These are phyloP conservation scores for Fusarium sp. DNA, from an alignment of 2,329 filamentous ascomycete genomes.

Conservation along the genomic window DNA sequence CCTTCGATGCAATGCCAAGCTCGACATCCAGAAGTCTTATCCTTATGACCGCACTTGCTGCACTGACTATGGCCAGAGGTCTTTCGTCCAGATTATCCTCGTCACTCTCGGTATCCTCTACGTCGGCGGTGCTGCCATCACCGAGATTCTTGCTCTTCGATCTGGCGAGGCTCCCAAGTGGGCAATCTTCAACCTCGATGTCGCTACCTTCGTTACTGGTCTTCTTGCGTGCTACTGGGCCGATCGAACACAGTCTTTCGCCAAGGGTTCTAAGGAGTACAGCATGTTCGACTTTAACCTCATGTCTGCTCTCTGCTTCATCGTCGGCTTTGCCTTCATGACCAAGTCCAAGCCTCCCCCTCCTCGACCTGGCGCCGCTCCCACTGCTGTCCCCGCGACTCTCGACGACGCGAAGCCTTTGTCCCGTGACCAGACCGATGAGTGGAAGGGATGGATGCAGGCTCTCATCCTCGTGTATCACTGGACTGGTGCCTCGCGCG, in stretches of 20 bases:
- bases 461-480: slow-evolving; percentile 62
- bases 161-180: slow-evolving; percentile 12
- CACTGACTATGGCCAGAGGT: slow-evolving; percentile 52
- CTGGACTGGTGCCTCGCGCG: slow-evolving; percentile 57
- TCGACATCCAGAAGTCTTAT: slow-evolving; percentile 45
- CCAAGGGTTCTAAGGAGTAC: slow-evolving; percentile 42
- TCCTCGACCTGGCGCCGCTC: slow-evolving; percentile 6
- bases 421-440: slow-evolving; percentile 64
- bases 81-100: slow-evolving; percentile 36
- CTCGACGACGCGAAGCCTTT: slow-evolving; percentile 35
- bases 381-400: slow-evolving; percentile 1
- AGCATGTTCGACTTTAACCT: slow-evolving; percentile 32
- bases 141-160: slow-evolving; percentile 20
- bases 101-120: slow-evolving; percentile 31
- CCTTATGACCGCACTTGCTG: slow-evolving; percentile 64
- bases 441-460: slow-evolving; percentile 75
- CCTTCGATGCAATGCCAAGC: slow-evolving; percentile 60
- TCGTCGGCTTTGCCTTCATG: slow-evolving; percentile 30
- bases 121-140: slow-evolving; percentile 24
- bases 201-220: slow-evolving; percentile 37
- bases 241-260: slow-evolving; percentile 44
- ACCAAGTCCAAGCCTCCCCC: slow-evolving; percentile 26
- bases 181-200: slow-evolving; percentile 32
- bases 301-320: slow-evolving; percentile 26
- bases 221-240: slow-evolving; percentile 43